Percentiles rank a stretch among this genome's conserved stretches.
phyloP scores from a whole-genome alignment of 768 basidiomycete genomes.

The Royoungia palumana region DNA sequence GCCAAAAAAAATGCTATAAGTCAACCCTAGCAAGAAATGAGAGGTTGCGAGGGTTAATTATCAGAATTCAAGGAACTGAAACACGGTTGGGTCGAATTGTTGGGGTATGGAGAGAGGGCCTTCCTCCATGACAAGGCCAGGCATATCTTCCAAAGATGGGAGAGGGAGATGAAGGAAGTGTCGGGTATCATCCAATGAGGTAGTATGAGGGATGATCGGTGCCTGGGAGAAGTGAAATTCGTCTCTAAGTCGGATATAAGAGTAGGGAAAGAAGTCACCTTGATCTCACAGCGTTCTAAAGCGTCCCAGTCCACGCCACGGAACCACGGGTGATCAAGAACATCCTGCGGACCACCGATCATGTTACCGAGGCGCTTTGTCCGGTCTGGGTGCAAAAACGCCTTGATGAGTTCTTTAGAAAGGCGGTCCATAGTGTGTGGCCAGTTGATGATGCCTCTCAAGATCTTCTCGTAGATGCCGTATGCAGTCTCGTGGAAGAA shows the following conservation, averaged over 20 bases:
- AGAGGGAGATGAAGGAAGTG: slow-evolving; percentile 80
- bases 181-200: slow-evolving; percentile 78
- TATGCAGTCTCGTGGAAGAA: slow-evolving; percentile 98
- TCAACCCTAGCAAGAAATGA: slow-evolving; percentile 13
- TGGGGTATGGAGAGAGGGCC: slow-evolving; percentile 54
- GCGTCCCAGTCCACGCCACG: slow-evolving; percentile 92
- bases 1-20: slow-evolving; percentile 28
- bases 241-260: not conserved
- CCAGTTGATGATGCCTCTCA: slow-evolving; percentile 85
- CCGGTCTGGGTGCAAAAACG: slow-evolving; percentile 89
- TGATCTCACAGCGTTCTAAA: slow-evolving; percentile 80
- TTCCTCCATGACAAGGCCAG: slow-evolving; percentile 69
- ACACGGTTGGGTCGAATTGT: slow-evolving; percentile 62
- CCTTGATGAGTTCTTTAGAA: slow-evolving; percentile 83
- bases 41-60: slow-evolving; percentile 5
- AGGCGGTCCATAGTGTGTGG: slow-evolving; percentile 87
- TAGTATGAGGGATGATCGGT: slow-evolving; percentile 80
- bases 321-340: slow-evolving; percentile 93
- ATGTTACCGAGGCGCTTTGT: slow-evolving; percentile 91
- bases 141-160: slow-evolving; percentile 76
- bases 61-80: slow-evolving; percentile 77
- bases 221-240: slow-evolving; percentile 46
- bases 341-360: slow-evolving; percentile 86
- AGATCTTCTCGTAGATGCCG: slow-evolving; percentile 97
- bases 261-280: slow-evolving; percentile 46